These are phyloP conservation scores for Cryptococcus floricola DNA, from an alignment of 1,284 basidiomycete species.

Conservation along the genomic window DNA sequence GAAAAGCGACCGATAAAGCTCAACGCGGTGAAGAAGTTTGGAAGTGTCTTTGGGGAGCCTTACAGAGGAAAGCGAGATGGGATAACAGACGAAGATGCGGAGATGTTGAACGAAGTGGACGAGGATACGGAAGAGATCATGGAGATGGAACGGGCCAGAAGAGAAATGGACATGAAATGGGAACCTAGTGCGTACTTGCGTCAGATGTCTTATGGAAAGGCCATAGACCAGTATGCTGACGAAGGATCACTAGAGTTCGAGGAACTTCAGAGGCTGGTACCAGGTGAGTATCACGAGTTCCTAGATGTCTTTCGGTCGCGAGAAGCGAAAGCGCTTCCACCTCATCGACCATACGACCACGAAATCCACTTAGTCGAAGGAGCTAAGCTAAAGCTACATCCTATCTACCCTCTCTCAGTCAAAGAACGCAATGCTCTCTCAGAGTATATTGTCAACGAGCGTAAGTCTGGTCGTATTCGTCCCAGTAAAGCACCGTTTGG, in stretches of 20 bases:
- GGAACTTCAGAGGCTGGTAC: no score
- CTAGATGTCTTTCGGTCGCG: conserved; percentile 11
- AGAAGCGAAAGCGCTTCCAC: conserved; percentile 6
- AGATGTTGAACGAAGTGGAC: neutral
- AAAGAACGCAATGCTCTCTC: neutral
- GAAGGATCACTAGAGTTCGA: no score
- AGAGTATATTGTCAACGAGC: conserved; percentile 10
- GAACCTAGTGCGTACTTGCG: no score
- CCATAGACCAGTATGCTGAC: no score
- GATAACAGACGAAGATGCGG: no score
- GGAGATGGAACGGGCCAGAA: neutral
- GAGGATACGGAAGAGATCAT: neutral
- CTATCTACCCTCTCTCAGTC: conserved; percentile 3
- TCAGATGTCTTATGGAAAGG: no score
- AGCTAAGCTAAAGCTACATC: conserved; percentile 5
- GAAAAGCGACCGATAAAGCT: no score
- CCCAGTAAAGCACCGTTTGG: conserved; percentile 13
- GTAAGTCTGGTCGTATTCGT: conserved; percentile 8
- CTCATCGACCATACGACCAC: conserved; percentile 9
- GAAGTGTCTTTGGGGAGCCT: no score
- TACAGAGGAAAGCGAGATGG: no score
- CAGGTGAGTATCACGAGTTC: conserved; percentile 4
- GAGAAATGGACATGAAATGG: no score
- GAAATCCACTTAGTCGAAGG: conserved; percentile 4
- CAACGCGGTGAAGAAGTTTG: no score